Evolutionary conservation across 1,284 basidiomycete species (phyloP), one percentile per base, ranked within the genome.

Genomic region (Gastroboletus turbinatus): DNA sequence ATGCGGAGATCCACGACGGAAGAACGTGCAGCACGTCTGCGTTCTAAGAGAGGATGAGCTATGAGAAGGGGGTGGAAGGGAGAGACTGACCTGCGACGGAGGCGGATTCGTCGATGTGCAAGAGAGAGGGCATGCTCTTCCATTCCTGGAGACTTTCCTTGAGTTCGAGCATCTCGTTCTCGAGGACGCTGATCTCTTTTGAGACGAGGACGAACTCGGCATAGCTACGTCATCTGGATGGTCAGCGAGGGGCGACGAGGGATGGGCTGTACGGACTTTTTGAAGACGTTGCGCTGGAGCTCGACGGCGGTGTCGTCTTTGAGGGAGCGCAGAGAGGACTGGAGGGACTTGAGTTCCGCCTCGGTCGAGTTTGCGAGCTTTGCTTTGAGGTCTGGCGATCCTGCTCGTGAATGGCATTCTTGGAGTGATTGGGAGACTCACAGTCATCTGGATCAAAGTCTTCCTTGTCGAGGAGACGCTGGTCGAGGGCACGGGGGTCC

Each of bases 81-180:
- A 67, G 67, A 11, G 44, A 72, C 75, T 7, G 72, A 82, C 68
- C 81, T 71, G 69, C 79, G 32, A 73, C 78, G 11, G 82, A 82
- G 44, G 82, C 81, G 2, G 84, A 83, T 63, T 93, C 91, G 53
- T 92, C 92, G 55, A 96, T 89, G 60, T 95, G 92, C 40, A 98
- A 80, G 14, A 94, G 81, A n/a, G 92, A 92, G 0, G 95, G 95
- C 80, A 97, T 93, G 48, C 85, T 85, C 72, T 94, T 95, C 90
- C 96, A 99, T 68, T 99, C 97, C 16, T 88, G 88, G 2, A 99
- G 79, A 4, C 92, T 83, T 57, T 96, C 93, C 70, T 98, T 98
- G 70, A 99, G 85, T 69, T 98, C 96, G 36, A 98, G 82, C 91
- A 98, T 94, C 71, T 98, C 96, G 69, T 96, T 98, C 76, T 99